Evolutionary conservation across 176 grass and related monocot genomes (phyloP).

Genomic region (barley (Hordeum vulgare)): DNA sequence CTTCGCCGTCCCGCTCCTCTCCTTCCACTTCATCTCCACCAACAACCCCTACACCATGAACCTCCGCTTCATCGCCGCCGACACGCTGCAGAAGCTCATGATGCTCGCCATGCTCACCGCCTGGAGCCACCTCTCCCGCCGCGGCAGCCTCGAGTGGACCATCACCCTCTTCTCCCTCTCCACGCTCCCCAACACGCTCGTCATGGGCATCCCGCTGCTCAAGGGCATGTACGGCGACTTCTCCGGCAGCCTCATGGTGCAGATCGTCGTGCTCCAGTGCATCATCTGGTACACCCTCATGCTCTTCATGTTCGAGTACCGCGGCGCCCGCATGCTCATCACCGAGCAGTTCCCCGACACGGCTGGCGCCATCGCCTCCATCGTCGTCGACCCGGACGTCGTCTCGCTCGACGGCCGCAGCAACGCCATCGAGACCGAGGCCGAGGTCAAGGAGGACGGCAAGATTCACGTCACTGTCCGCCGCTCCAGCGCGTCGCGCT

Average conservation of each 20-base stretch:
- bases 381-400: conserved; percentile 88
- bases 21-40: conserved; percentile 99
- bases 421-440: conserved; percentile 84
- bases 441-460: conserved; percentile 86
- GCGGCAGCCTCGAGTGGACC: conserved; percentile 90
- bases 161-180: conserved; percentile 99
- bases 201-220: conserved; percentile 95
- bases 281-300: conserved; percentile 99
- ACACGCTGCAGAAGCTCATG: conserved; percentile 98
- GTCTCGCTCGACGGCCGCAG: conserved; percentile 73
- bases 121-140: conserved; percentile 66
- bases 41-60: conserved; percentile 98
- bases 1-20: conserved; percentile 94
- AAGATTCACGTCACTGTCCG: conserved; percentile 87
- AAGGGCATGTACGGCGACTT: conserved; percentile 96
- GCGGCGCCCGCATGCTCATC: conserved; percentile 80
- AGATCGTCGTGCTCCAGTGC: conserved; percentile 98
- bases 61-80: conserved; percentile 92
- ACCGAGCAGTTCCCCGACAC: conserved; percentile 98
- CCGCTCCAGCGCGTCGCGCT: conserved; percentile 87
- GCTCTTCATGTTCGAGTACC: conserved; percentile 99
- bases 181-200: conserved; percentile 97
- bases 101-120: conserved; percentile 78
- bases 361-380: conserved; percentile 77
- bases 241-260: conserved; percentile 91